Percentiles rank a stretch among this genome's conserved stretches.
Evolutionary conservation across 306 rosid species (phyloP).

Genomic region (Vigna nakashimae): DNA sequence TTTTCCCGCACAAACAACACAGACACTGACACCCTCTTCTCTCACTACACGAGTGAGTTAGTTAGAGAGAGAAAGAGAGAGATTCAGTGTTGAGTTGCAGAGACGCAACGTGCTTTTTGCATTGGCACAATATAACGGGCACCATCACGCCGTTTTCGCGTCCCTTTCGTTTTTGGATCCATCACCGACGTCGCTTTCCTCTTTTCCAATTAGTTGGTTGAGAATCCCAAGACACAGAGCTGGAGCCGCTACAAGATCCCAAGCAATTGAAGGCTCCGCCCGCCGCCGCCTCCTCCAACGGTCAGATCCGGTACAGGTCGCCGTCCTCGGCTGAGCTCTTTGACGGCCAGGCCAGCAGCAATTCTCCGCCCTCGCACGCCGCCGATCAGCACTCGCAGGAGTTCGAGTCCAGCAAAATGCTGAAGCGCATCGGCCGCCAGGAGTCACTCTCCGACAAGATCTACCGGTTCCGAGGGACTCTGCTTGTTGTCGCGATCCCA

Average conservation of each 20-base stretch:
- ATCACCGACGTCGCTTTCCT: not conserved
- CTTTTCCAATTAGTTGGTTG: not conserved
- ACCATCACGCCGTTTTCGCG: not conserved
- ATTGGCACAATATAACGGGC: slow-evolving; percentile 20
- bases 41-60: slow-evolving; percentile 26
- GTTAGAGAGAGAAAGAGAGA: slow-evolving; percentile 8
- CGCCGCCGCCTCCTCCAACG: slow-evolving; percentile 67
- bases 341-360: slow-evolving; percentile 59
- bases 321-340: slow-evolving; percentile 89
- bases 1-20: slow-evolving; percentile 49
- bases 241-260: slow-evolving; percentile 87
- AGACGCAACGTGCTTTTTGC: slow-evolving; percentile 35
- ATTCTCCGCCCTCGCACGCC: slow-evolving; percentile 64
- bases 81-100: slow-evolving; percentile 13
- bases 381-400: slow-evolving; percentile 59
- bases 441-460: slow-evolving; percentile 83
- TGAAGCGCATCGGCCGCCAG: slow-evolving; percentile 70
- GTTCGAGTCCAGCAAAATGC: slow-evolving; percentile 76
- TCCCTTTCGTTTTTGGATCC: slow-evolving; percentile 38
- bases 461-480: slow-evolving; percentile 72
- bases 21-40: slow-evolving; percentile 39
- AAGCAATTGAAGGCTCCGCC: slow-evolving; percentile 77
- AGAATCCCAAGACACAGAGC: slow-evolving; percentile 55
- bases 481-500: slow-evolving; percentile 73
- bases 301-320: slow-evolving; percentile 98